Percentiles rank a stretch among this genome's conserved stretches.
Conservation (phyloP, 169 alveolate species). For the Eimeria necatrix region DNA sequence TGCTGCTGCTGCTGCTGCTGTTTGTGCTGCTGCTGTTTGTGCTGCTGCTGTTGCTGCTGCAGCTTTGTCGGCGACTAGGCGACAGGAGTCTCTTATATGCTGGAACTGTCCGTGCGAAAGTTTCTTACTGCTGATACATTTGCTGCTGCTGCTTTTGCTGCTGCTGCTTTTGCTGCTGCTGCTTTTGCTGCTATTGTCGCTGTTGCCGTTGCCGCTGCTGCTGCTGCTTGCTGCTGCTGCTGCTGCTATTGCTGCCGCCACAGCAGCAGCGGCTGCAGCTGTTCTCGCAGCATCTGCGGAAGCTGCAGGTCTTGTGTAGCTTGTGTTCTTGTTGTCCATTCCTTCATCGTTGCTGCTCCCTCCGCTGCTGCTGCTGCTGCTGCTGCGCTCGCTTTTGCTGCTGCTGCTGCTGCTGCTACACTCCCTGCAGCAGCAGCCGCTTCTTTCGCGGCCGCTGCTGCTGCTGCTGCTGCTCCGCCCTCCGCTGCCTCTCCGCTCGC, state of each 20-base stretch:
- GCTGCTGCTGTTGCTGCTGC: slow-evolving; percentile 38
- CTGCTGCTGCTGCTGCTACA: background rate
- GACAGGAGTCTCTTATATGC: background rate
- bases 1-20: slow-evolving; percentile 22
- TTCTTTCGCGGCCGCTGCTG: background rate
- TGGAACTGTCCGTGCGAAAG: background rate
- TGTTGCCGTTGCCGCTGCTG: too few species aligned
- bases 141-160: too few species aligned
- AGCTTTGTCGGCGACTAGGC: background rate
- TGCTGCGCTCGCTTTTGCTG: background rate
- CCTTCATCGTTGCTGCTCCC: background rate
- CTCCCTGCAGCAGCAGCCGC: too few species aligned
- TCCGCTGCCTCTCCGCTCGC: background rate
- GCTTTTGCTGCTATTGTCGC: background rate
- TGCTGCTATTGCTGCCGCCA: too few species aligned
- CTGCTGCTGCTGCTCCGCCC: background rate
- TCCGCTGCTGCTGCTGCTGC: slow-evolving; percentile 15
- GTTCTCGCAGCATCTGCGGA: background rate
- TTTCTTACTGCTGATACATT: too few species aligned
- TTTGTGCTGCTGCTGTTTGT: background rate
- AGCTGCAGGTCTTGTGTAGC: background rate
- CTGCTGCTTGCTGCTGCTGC: too few species aligned
- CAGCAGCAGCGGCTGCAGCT: too few species aligned
- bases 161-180: too few species aligned
- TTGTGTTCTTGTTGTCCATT: background rate